Percentiles rank a stretch among this genome's conserved stretches.
These are phyloP conservation scores for Chrysanthemum lavandulifolium DNA, from an alignment of 129 eudicot species.

Conservation along the genomic window DNA sequence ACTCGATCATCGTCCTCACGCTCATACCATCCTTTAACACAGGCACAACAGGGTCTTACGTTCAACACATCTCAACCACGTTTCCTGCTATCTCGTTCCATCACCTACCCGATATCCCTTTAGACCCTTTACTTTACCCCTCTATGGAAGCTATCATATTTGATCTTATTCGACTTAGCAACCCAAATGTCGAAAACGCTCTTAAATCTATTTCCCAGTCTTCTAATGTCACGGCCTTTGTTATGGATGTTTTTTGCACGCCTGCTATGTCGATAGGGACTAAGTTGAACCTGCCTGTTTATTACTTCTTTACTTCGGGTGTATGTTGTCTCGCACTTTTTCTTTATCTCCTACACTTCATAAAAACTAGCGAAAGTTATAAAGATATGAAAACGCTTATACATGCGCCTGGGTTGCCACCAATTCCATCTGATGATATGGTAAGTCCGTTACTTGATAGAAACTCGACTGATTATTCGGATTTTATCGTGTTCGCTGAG, in stretches of 20 bases:
- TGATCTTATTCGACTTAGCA: constrained; percentile 42
- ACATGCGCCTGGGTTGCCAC: constrained; percentile 28
- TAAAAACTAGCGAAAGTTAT: constrained; percentile 11
- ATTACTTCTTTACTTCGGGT: constrained; percentile 30
- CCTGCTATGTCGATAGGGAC: constrained; percentile 12
- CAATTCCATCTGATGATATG: constrained; percentile 26
- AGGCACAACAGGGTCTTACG: constrained; percentile 37
- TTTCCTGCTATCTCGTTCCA: constrained; percentile 53
- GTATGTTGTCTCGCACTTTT: constrained; percentile 23
- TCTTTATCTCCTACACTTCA: constrained; percentile 20
- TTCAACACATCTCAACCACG: constrained; percentile 37
- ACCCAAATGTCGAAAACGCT: constrained; percentile 32
- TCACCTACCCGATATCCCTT: constrained; percentile 42
- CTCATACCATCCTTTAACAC: constrained; percentile 36
- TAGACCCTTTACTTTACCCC: constrained; percentile 30
- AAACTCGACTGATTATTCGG: constrained; percentile 9
- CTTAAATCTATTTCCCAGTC: constrained; percentile 39
- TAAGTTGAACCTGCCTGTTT: constrained; percentile 18
- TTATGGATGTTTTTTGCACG: constrained; percentile 32
- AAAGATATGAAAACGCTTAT: constrained; percentile 27
- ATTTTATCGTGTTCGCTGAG: constrained; percentile 26
- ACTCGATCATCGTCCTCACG: constrained; percentile 40
- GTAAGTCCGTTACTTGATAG: constrained; percentile 34
- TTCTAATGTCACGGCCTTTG: constrained; percentile 27
- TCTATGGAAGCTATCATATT: constrained; percentile 38